A percentile compares a stretch with the other conserved stretches of the same genome.
phyloP scores from a whole-genome alignment of 768 basidiomycete genomes.

The Podaxis sp. region DNA sequence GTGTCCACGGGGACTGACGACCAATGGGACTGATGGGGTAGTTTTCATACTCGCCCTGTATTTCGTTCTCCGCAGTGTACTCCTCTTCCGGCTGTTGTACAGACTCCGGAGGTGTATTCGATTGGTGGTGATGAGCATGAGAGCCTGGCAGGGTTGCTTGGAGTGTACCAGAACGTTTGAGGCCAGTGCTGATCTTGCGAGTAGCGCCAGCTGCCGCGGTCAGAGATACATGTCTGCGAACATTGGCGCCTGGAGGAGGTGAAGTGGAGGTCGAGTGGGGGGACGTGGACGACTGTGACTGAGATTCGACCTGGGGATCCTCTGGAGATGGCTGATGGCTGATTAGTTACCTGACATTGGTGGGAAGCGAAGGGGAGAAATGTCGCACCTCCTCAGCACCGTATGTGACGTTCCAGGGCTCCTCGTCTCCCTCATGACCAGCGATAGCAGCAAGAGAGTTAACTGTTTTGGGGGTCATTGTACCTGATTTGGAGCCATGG shows the following conservation, averaged over 20 bases:
- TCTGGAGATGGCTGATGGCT: constrained; percentile 43
- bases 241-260: constrained; percentile 67
- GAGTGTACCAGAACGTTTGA: constrained; percentile 77
- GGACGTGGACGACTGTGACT: constrained; percentile 54
- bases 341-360: constrained; percentile 14
- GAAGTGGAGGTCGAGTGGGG: constrained; percentile 62
- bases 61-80: constrained; percentile 48
- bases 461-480: constrained; percentile 65
- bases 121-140: constrained; percentile 35
- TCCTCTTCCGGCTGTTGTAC: constrained; percentile 39
- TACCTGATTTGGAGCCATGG: constrained; percentile 54
- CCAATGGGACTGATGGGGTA: constrained; percentile 58
- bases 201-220: constrained; percentile 56
- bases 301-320: constrained; percentile 21
- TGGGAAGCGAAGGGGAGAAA: constrained; percentile 19
- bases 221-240: constrained; percentile 78
- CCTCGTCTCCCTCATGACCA: constrained; percentile 85
- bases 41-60: constrained; percentile 50
- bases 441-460: constrained; percentile 85
- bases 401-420: constrained; percentile 76
- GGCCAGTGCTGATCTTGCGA: constrained; percentile 45
- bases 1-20: constrained; percentile 65
- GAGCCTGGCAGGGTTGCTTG: constrained; percentile 43
- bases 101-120: constrained; percentile 36
- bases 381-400: constrained; percentile 58